phyloP scores from a whole-genome alignment of 2,329 filamentous ascomycete genomes.

The Epichloe uncinata region DNA sequence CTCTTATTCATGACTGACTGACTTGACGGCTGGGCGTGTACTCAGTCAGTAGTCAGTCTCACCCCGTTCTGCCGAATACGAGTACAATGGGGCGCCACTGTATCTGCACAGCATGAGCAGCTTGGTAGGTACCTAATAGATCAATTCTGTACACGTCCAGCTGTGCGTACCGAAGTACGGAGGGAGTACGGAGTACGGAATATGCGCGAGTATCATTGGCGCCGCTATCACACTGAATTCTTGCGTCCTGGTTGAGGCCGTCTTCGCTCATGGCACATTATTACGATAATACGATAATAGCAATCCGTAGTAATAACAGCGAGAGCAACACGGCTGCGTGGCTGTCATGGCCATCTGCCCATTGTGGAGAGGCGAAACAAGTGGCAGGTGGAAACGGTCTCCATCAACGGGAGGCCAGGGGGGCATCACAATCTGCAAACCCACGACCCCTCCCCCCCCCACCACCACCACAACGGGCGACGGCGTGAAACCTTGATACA shows the following conservation, averaged over 20 bases:
- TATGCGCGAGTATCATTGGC: too few species aligned
- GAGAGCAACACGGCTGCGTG: background rate
- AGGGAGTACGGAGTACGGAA: too few species aligned
- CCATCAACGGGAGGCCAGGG: constrained; percentile 1
- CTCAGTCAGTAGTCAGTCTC: background rate
- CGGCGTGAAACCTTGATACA: background rate
- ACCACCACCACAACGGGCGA: background rate
- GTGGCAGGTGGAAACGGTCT: background rate
- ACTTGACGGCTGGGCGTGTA: background rate
- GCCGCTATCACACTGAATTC: too few species aligned
- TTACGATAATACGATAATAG: too few species aligned
- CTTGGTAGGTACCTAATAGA: too few species aligned
- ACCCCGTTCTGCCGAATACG: constrained; percentile 2
- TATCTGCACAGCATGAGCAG: too few species aligned
- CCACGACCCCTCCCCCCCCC: background rate
- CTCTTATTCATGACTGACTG: background rate
- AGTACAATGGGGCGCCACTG: background rate
- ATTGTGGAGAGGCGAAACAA: constrained; percentile 2
- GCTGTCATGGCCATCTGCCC: background rate
- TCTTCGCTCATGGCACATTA: too few species aligned
- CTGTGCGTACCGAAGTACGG: too few species aligned
- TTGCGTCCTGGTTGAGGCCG: too few species aligned
- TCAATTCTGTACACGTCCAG: background rate
- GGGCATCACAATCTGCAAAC: background rate
- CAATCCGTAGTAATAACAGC: too few species aligned